Conservation (phyloP, 257 asterid genomes). For the Gentiana straminea region DNA sequence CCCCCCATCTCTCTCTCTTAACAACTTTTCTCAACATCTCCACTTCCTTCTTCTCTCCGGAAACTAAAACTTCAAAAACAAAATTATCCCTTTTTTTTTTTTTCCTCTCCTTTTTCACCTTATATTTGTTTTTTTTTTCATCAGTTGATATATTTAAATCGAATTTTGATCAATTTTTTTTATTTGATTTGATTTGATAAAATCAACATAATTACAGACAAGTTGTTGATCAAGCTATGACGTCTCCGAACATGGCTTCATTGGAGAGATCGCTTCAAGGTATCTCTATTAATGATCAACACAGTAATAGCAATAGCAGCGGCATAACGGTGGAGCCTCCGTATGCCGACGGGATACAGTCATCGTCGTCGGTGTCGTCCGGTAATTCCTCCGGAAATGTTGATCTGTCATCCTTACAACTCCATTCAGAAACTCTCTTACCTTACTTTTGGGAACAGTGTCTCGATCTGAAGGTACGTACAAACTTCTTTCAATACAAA, state of each 20-base stretch:
- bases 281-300: constrained; percentile 46
- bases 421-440: constrained; percentile 54
- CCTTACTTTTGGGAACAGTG: constrained; percentile 97
- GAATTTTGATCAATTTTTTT: background rate
- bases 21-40: too few species aligned
- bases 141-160: background rate
- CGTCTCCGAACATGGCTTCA: constrained; percentile 60
- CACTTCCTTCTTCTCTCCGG: too few species aligned
- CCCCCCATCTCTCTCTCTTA: too few species aligned
- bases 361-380: constrained; percentile 21
- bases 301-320: background rate
- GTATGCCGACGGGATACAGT: constrained; percentile 5
- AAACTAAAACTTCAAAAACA: too few species aligned
- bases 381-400: constrained; percentile 1
- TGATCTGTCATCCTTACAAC: constrained; percentile 32
- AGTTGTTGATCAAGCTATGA: constrained; percentile 22
- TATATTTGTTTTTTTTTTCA: background rate
- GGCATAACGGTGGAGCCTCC: background rate
- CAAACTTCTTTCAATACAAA: too few species aligned
- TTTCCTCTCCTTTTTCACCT: background rate
- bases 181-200: background rate
- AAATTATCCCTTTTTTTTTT: background rate
- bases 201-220: too few species aligned
- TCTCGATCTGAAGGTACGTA: constrained; percentile 70
- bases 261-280: constrained; percentile 69